These are phyloP conservation scores for Anthoceros angustus DNA, from an alignment of 225 moss, liverwort and hornwort genomes.

Conservation along the genomic window DNA sequence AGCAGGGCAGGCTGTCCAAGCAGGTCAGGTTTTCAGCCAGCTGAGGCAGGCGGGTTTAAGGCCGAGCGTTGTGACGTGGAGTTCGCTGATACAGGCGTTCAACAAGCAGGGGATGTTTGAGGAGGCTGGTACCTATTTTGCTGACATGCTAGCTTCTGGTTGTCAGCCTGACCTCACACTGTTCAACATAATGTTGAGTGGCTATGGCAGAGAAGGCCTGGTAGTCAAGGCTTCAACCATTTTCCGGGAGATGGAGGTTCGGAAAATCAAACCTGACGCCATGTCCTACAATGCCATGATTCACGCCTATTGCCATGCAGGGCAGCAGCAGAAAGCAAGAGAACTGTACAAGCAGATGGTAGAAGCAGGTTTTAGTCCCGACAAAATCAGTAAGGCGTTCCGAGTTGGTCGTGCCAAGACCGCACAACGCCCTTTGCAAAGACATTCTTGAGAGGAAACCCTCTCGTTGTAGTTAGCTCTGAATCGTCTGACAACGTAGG, in stretches of 20 bases:
- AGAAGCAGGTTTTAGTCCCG: conserved; percentile 47
- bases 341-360: conserved; percentile 66
- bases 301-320: conserved; percentile 53
- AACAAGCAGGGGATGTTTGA: conserved; percentile 49
- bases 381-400: conserved; percentile 25
- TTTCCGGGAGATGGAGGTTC: conserved; percentile 71
- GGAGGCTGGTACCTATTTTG: conserved; percentile 44
- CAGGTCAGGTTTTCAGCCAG: conserved; percentile 39
- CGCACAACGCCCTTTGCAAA: background rate
- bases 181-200: conserved; percentile 63
- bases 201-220: conserved; percentile 40
- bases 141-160: conserved; percentile 62
- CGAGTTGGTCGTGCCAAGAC: background rate
- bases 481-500: too few relatives aligned
- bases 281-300: conserved; percentile 67
- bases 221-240: conserved; percentile 71
- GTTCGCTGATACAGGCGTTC: conserved; percentile 66
- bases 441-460: background rate
- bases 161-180: conserved; percentile 52
- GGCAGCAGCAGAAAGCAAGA: conserved; percentile 52
- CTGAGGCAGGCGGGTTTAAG: conserved; percentile 39
- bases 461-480: too few relatives aligned
- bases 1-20: conserved; percentile 47
- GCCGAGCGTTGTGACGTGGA: conserved; percentile 76
- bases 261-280: conserved; percentile 50